phyloP scores from a whole-genome alignment of 495 filamentous ascomycete genomes.

The Lophiotrema nucula region DNA sequence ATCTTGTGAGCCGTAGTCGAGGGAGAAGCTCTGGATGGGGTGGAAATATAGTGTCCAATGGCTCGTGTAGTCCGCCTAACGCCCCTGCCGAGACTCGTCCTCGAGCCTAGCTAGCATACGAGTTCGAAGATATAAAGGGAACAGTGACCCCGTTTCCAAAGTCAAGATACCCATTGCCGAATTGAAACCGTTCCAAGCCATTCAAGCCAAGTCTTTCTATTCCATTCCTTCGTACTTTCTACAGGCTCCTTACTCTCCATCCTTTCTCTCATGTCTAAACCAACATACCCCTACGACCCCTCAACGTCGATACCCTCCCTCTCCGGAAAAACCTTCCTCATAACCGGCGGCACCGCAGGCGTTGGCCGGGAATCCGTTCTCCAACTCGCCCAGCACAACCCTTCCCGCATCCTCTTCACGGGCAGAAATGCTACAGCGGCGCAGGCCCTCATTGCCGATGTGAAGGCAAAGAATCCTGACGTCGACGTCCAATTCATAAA shows the following conservation, averaged over 20 bases:
- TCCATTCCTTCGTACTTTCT: not conserved
- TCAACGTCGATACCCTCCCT: slow-evolving; percentile 11
- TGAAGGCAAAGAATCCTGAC: not conserved
- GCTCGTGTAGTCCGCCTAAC: no score
- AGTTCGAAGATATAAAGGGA: no score
- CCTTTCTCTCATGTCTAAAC: not conserved
- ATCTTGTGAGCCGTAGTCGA: no score
- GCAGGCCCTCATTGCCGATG: not conserved
- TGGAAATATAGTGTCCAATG: no score
- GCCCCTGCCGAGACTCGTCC: no score
- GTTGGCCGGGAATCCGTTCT: slow-evolving; percentile 14
- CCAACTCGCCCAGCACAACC: slow-evolving; percentile 19
- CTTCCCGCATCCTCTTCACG: slow-evolving; percentile 15
- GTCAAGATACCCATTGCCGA: no score
- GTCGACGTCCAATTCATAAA: slow-evolving; percentile 6
- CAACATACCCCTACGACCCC: slow-evolving; percentile 6
- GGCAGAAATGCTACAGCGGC: slow-evolving; percentile 1
- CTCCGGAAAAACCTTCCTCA: slow-evolving; percentile 12
- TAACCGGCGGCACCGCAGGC: slow-evolving; percentile 23
- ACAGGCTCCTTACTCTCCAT: not conserved
- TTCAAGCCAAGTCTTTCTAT: no score
- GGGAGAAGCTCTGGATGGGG: no score
- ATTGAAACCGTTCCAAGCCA: no score
- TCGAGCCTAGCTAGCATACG: no score
- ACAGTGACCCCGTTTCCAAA: no score